A percentile compares a stretch with the other conserved stretches of the same genome.
These are phyloP conservation scores for Tricholoma sp. DNA, from an alignment of 768 basidiomycete species.

Conservation along the genomic window DNA sequence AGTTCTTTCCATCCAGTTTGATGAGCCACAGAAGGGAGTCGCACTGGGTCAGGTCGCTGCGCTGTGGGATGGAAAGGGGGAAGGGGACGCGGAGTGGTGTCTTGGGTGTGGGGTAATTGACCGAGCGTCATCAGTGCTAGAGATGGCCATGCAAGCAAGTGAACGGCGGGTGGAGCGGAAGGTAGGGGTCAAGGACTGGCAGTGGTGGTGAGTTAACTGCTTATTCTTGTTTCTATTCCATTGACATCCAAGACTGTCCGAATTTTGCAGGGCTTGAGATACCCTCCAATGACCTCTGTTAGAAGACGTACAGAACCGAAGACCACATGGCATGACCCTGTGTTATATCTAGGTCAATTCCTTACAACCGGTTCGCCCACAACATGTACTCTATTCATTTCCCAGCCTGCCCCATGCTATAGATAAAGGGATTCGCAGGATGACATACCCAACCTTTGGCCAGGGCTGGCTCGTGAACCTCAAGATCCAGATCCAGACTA, in stretches of 20 bases:
- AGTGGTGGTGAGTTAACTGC: neutral
- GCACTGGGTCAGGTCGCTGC: constrained; percentile 78
- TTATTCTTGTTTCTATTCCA: neutral
- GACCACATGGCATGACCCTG: too few species aligned
- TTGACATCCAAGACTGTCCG: neutral
- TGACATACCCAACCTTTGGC: too few species aligned
- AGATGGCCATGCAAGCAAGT: neutral
- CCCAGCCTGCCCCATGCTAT: too few species aligned
- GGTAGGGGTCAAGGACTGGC: neutral
- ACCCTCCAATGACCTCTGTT: too few species aligned
- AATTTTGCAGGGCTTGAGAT: neutral
- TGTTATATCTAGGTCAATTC: too few species aligned
- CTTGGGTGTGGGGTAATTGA: constrained; percentile 76
- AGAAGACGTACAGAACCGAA: too few species aligned
- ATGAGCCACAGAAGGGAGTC: constrained; percentile 59
- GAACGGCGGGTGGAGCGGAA: neutral
- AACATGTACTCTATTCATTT: too few species aligned
- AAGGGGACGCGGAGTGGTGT: constrained; percentile 66
- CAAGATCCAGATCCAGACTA: too few species aligned
- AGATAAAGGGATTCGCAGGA: too few species aligned
- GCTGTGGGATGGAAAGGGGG: constrained; percentile 58
- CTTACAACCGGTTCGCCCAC: too few species aligned
- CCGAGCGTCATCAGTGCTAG: neutral
- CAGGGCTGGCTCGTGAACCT: too few species aligned
- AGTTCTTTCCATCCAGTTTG: constrained; percentile 44